A percentile compares a stretch with the other conserved stretches of the same genome.
Conservation (phyloP, 345 rosid genomes). For the Camelina sativa region DNA sequence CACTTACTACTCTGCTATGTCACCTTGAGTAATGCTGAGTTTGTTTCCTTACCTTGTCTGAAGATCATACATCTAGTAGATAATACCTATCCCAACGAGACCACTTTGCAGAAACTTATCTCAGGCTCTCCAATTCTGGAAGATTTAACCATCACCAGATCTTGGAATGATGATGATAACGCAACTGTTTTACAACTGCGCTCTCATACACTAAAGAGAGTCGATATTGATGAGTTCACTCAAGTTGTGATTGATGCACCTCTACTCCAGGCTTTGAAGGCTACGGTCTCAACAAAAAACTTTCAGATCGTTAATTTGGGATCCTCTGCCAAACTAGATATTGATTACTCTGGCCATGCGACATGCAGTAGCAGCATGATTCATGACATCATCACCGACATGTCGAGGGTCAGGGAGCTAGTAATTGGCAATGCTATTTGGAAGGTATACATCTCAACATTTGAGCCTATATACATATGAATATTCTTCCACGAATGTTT, state of each 20-base stretch:
- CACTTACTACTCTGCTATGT: neutral
- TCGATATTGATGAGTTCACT: neutral
- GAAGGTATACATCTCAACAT: constrained; percentile 16
- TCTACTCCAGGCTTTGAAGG: neutral
- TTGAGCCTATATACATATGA: neutral
- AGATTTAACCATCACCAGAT: neutral
- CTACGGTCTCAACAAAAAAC: neutral
- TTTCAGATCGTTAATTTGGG: neutral
- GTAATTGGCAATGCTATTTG: neutral
- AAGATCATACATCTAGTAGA: neutral
- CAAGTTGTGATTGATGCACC: constrained; percentile 18
- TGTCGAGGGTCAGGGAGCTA: neutral
- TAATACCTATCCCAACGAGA: neutral
- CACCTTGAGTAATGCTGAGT: neutral
- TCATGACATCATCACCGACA: neutral
- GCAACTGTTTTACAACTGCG: neutral
- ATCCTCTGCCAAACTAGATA: neutral
- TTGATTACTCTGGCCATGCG: neutral
- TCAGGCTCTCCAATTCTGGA: neutral
- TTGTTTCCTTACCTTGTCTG: neutral
- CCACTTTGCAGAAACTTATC: neutral
- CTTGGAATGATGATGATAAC: no score
- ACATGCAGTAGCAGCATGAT: neutral
- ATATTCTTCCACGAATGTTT: neutral
- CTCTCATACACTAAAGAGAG: constrained; percentile 12